Percentiles rank a stretch among this genome's conserved stretches.
phyloP scores from a whole-genome alignment of 345 rosid species.

The Lenwebbia sp. region DNA sequence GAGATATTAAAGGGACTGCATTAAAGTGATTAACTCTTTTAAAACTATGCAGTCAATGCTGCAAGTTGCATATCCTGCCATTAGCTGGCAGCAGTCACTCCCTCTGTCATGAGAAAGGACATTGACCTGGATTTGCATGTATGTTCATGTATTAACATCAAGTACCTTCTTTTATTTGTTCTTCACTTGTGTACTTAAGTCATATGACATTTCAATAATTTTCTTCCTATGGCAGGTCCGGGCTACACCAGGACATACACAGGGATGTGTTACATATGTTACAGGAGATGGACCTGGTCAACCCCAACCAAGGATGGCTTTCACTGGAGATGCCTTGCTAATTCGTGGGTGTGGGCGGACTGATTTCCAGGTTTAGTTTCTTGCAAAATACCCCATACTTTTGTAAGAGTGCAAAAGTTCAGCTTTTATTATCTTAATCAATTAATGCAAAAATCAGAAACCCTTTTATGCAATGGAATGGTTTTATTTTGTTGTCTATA shows the following conservation, averaged over 20 bases:
- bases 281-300: conserved; percentile 76
- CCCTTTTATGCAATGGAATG: not conserved
- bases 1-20: not conserved
- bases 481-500: not conserved
- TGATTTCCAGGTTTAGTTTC: conserved; percentile 64
- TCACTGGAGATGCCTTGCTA: conserved; percentile 84
- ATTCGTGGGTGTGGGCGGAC: conserved; percentile 98
- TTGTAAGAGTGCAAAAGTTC: not conserved
- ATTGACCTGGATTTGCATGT: not conserved
- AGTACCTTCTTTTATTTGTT: not conserved
- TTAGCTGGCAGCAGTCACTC: not conserved
- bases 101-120: not conserved
- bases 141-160: not conserved
- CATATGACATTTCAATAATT: not conserved
- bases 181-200: not conserved
- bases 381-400: not conserved
- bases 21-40: not conserved
- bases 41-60: not conserved
- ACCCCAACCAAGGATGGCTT: conserved; percentile 89
- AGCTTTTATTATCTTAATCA: not conserved
- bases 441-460: not conserved
- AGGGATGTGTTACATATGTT: conserved; percentile 90
- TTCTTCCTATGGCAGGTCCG: conserved; percentile 35
- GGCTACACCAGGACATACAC: conserved; percentile 90
- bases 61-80: not conserved